Evolutionary conservation across 495 filamentous ascomycete genomes (phyloP).

Genomic region (Rostrohypoxylon terebratum): DNA sequence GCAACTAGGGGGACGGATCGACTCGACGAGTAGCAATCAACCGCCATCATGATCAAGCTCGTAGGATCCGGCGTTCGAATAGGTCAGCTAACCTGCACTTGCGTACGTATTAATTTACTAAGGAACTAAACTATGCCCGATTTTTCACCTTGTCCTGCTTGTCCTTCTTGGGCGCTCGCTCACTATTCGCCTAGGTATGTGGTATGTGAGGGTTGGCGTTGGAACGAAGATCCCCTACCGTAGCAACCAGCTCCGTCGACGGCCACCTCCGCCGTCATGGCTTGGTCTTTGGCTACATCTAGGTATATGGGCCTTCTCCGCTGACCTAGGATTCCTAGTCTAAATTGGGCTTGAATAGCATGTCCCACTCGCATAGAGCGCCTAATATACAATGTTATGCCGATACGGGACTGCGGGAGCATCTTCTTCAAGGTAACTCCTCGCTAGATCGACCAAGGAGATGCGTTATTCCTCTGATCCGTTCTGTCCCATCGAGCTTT

Average conservation of each 20-base stretch:
- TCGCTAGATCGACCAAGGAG: conserved; percentile 7
- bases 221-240: background rate
- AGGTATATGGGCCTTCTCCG: conserved; percentile 10
- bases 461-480: background rate
- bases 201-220: background rate
- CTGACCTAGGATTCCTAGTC: conserved; percentile 30
- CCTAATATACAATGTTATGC: conserved; percentile 11
- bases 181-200: background rate
- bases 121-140: background rate
- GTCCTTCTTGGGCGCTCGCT: background rate
- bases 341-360: conserved; percentile 34
- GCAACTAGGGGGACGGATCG: conserved; percentile 6
- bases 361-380: conserved; percentile 23
- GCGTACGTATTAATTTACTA: background rate
- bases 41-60: background rate
- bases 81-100: background rate
- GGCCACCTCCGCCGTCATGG: conserved; percentile 13
- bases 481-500: background rate
- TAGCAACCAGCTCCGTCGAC: conserved; percentile 27
- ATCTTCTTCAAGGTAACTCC: conserved; percentile 18
- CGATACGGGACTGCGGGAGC: background rate
- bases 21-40: background rate
- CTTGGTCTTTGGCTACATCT: conserved; percentile 8
- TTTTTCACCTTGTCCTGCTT: background rate
- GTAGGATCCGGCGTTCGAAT: background rate